Evolutionary conservation across 2,329 filamentous ascomycete species (phyloP).

Genomic region (Aspergillus floridensis): DNA sequence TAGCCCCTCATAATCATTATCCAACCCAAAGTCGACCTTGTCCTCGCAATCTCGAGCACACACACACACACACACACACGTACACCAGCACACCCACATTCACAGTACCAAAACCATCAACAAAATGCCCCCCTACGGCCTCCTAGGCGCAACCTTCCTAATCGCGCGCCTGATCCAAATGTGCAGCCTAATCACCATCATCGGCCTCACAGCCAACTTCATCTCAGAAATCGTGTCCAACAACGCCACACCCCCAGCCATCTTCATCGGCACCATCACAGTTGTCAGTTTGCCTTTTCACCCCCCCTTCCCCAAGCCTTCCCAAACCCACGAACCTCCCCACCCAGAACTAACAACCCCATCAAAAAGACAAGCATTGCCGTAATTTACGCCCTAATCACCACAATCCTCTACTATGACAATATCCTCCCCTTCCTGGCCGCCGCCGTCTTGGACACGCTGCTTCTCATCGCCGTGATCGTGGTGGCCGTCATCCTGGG

Average conservation of each 20-base stretch:
- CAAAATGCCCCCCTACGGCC: constrained; percentile 54
- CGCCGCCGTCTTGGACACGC: constrained; percentile 62
- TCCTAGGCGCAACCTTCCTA: constrained; percentile 76
- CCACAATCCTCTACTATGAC: constrained; percentile 78
- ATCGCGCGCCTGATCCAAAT: constrained; percentile 68
- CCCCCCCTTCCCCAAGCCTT: constrained; percentile 37
- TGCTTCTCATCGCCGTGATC: constrained; percentile 73
- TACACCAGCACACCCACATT: not conserved
- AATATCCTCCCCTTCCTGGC: constrained; percentile 72
- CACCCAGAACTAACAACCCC: constrained; percentile 17
- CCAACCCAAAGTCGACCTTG: not conserved
- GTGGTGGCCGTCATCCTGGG: constrained; percentile 75
- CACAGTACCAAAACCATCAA: not conserved
- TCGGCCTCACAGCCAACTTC: constrained; percentile 80
- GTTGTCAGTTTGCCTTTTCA: constrained; percentile 67
- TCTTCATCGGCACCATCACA: constrained; percentile 74
- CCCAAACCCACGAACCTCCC: not conserved
- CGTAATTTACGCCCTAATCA: constrained; percentile 73
- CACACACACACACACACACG: not conserved
- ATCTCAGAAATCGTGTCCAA: constrained; percentile 70
- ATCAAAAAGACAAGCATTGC: constrained; percentile 67
- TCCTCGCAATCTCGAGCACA: not conserved
- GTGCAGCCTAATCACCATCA: constrained; percentile 69
- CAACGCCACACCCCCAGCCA: constrained; percentile 64
- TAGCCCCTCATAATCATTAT: not conserved